A percentile compares a stretch with the other conserved stretches of the same genome.
These are phyloP conservation scores for Citrullus amarus DNA, from an alignment of 306 rosid species.

Conservation along the genomic window DNA sequence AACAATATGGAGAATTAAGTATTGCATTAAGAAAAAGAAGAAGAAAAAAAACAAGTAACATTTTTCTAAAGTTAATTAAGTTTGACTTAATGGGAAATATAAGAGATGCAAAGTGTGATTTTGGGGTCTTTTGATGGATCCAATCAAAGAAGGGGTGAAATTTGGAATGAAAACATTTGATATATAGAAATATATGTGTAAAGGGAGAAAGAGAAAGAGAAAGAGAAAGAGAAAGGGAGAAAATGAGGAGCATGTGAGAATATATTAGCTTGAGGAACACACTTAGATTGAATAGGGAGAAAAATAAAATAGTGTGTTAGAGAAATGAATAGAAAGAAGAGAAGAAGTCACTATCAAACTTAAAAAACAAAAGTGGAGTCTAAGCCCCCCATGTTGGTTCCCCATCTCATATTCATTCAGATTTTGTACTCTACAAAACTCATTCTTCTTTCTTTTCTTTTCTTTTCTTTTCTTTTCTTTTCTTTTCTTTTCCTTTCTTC, in stretches of 20 bases:
- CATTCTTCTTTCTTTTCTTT: background rate
- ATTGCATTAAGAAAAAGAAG: background rate
- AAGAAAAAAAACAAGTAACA: background rate
- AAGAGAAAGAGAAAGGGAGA: background rate
- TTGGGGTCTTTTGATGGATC: background rate
- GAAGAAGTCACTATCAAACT: background rate
- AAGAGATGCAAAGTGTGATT: background rate
- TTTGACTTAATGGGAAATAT: background rate
- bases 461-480: too few species aligned
- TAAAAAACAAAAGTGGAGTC: background rate
- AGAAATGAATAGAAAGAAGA: background rate
- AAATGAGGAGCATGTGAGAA: conserved; percentile 6
- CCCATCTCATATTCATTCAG: background rate
- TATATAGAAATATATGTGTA: background rate
- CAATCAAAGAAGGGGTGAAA: background rate
- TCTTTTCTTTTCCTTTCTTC: too few species aligned
- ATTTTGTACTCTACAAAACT: background rate
- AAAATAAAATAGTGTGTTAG: background rate
- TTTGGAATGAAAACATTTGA: background rate
- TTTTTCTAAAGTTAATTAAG: background rate
- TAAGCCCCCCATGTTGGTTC: conserved; percentile 6
- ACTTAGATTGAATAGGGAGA: background rate
- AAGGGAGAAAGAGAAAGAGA: background rate
- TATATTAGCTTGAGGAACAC: background rate
- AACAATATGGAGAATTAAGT: background rate